A percentile compares a stretch with the other conserved stretches of the same genome.
Conservation (phyloP, 2,329 filamentous ascomycete genomes). For the Phyllosticta citribraziliensis region DNA sequence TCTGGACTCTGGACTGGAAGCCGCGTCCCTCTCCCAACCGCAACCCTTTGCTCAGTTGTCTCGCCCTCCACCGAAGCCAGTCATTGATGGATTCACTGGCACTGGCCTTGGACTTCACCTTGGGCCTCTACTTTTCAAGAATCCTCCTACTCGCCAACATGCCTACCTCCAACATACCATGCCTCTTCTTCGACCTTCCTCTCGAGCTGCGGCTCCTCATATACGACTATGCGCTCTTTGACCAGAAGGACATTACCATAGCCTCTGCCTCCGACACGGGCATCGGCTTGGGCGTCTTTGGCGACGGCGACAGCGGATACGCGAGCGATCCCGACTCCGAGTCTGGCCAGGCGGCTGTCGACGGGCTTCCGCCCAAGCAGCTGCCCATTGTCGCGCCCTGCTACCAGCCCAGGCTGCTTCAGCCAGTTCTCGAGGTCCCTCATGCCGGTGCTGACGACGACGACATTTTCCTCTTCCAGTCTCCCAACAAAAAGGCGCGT, state of each 20-base stretch:
- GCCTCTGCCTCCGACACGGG: constrained; percentile 15
- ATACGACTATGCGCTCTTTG: constrained; percentile 30
- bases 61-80: background rate
- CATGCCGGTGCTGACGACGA: background rate
- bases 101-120: background rate
- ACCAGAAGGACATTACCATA: constrained; percentile 29
- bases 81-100: background rate
- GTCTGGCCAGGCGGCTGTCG: background rate
- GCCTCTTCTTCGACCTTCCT: constrained; percentile 22
- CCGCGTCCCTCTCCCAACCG: background rate
- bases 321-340: constrained; percentile 15
- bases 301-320: constrained; percentile 21
- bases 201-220: constrained; percentile 33
- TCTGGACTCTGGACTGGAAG: background rate
- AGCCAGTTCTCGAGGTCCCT: constrained; percentile 2
- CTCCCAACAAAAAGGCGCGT: background rate
- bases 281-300: constrained; percentile 13
- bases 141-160: background rate
- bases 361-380: constrained; percentile 28
- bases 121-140: background rate
- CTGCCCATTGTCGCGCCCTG: constrained; percentile 15
- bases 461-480: constrained; percentile 3
- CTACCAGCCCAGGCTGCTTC: constrained; percentile 8
- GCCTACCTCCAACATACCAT: background rate
- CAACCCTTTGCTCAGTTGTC: background rate